Evolutionary conservation across 768 basidiomycete species (phyloP).

Genomic region (Dioszegia hungarica): DNA sequence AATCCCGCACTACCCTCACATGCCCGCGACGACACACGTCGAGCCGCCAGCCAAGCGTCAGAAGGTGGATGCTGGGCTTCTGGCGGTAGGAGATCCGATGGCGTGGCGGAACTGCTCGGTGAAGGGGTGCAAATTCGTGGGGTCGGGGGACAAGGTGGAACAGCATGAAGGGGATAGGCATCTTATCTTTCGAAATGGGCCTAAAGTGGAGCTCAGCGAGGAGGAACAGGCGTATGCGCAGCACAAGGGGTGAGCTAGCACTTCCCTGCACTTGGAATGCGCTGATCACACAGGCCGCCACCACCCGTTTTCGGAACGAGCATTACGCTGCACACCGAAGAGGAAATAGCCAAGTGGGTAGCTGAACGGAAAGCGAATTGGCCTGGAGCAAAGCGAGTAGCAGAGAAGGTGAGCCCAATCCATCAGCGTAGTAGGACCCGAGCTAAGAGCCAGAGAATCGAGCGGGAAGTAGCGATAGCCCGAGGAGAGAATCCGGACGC

Average conservation of each 20-base stretch:
- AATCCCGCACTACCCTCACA: not conserved
- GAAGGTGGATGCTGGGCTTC: not conserved
- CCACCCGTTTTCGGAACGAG: constrained; percentile 60
- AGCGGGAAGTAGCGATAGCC: constrained; percentile 70
- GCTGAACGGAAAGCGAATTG: constrained; percentile 80
- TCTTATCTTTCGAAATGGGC: constrained; percentile 43
- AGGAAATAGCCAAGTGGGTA: constrained; percentile 77
- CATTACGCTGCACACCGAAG: constrained; percentile 70
- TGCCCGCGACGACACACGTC: not conserved
- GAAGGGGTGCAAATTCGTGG: constrained; percentile 45
- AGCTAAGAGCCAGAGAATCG: constrained; percentile 54
- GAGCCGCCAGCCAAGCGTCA: not conserved
- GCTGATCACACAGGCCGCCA: constrained; percentile 21
- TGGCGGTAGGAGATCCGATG: not conserved
- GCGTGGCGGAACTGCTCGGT: constrained; percentile 45
- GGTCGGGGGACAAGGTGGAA: constrained; percentile 39
- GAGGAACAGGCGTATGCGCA: constrained; percentile 38
- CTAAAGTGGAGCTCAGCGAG: constrained; percentile 38
- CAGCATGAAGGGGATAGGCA: constrained; percentile 50
- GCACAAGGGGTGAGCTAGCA: constrained; percentile 39
- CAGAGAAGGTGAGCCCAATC: constrained; percentile 59
- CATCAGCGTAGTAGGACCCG: not conserved
- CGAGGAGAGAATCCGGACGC: constrained; percentile 58
- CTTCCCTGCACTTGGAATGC: not conserved
- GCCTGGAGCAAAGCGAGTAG: constrained; percentile 65